Evolutionary conservation across 495 filamentous ascomycete species (phyloP), one percentile per base, ranked within the genome.

Genomic region (Sordaria brevicollis): DNA sequence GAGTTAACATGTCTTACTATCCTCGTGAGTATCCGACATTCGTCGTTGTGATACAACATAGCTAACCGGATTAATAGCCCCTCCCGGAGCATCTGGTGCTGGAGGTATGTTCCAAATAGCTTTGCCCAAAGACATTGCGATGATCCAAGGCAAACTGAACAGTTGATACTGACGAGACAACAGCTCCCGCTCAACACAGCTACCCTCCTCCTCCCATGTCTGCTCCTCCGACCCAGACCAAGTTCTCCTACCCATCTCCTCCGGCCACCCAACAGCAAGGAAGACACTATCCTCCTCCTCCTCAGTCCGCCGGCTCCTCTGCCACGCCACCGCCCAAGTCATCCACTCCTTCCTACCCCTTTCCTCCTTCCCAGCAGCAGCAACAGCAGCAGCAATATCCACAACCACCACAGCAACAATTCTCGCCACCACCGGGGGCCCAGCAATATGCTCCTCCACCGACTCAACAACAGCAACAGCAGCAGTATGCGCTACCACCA

Each of bases 221-320:
- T 13, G 77, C 79, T 69, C 81, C 83, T 35, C 82, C 82, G 6
- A 82, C 78, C 68, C 80, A 83, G 73, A 76, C 82, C 65, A 81
- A 80, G 68, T 84, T 83, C 78, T 82, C 77, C 3, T 80, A 81
- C 41, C 76, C 79, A 7, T 70, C 80, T 39, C 82, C 82, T 35
- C 83, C 81, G 13, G 73, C 74, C 67, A 72, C 69, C 31, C 71
- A 70, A 1, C 76, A 72, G 68, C 78, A 79, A 57, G 67, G 41
- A 3, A 73, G 71, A 69, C 75, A 72, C 71, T 80, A 79, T 67
- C 76, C 78, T 35, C 76, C 74, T 41, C 78, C 76, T 7, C 77
- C 77, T 11, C 72, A 76, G 62, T 70, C 69, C 6, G 73, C 34
- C 4, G 49, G 49, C 49, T 62, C 49, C 11, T 65, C 74, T n/a